A percentile compares a stretch with the other conserved stretches of the same genome.
Evolutionary conservation across 208 protist genomes (phyloP).

Genomic region (Herpetomonas samuelpessoai): DNA sequence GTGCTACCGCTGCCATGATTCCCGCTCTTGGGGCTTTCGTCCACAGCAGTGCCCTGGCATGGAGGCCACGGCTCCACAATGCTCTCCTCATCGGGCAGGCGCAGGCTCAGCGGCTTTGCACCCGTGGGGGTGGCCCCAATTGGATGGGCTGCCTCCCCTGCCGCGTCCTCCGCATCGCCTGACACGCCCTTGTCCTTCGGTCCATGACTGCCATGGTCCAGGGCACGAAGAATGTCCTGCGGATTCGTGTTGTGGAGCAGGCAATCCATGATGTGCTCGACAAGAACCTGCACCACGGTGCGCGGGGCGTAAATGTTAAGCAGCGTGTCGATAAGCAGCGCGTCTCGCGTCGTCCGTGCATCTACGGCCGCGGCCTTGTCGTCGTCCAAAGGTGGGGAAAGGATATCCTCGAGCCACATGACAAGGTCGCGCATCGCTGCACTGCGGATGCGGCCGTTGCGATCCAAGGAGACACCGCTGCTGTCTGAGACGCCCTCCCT

Average conservation of each 20-base stretch:
- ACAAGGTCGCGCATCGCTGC: slow-evolving; percentile 5
- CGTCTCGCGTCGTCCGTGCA: no score
- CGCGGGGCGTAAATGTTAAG: slow-evolving; percentile 16
- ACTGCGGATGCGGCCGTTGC: slow-evolving; percentile 1
- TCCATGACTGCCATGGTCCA: no score
- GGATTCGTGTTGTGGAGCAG: slow-evolving; percentile 36
- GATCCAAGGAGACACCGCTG: neutral
- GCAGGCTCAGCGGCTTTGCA: slow-evolving; percentile 12
- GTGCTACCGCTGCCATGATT: neutral
- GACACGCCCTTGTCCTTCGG: no score
- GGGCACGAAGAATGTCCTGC: slow-evolving; percentile 29
- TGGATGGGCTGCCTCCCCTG: neutral
- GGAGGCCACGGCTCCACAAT: slow-evolving; percentile 47
- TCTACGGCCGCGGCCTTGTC: no score
- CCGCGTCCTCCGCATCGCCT: neutral
- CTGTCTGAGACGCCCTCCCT: no score
- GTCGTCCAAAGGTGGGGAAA: no score
- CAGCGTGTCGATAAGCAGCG: slow-evolving; percentile 9
- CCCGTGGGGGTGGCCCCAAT: neutral
- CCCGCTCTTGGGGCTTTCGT: no score
- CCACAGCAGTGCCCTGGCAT: no score
- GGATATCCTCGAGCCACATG: slow-evolving; percentile 2
- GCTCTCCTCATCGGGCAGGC: slow-evolving; percentile 35
- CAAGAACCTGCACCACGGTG: slow-evolving; percentile 17
- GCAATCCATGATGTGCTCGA: slow-evolving; percentile 33